phyloP scores from a whole-genome alignment of 805 yeast genomes.

The Osmozyma mogii region DNA sequence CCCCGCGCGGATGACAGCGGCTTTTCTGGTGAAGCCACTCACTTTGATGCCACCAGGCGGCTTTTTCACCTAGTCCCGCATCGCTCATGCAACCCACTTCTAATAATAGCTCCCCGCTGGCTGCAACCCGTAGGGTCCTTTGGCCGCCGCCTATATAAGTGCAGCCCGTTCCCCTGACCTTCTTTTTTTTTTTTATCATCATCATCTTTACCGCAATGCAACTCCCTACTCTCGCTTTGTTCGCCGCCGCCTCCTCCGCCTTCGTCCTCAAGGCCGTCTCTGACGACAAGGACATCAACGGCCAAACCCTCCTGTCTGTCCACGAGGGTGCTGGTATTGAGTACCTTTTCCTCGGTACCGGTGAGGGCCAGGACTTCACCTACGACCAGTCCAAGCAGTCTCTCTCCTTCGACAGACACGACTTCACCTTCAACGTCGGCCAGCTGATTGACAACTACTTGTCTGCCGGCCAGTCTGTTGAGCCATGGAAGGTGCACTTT shows the following conservation, averaged over 20 bases:
- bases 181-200: background rate
- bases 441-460: background rate
- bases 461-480: background rate
- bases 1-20: too few relatives aligned
- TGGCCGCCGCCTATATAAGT: background rate
- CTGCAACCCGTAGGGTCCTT: background rate
- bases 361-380: too few relatives aligned
- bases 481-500: background rate
- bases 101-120: too few relatives aligned
- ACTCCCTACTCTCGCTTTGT: slow-evolving; percentile 3
- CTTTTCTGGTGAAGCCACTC: too few relatives aligned
- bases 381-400: too few relatives aligned
- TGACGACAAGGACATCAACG: slow-evolving; percentile 1
- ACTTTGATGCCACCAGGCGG: too few relatives aligned
- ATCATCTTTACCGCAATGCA: slow-evolving; percentile 3
- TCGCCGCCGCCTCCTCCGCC: slow-evolving; percentile 2
- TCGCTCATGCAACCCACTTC: too few relatives aligned
- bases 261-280: slow-evolving; percentile 2
- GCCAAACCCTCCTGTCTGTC: background rate
- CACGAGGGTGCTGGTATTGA: background rate
- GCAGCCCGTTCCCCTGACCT: background rate
- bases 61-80: too few relatives aligned
- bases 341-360: background rate
- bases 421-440: background rate
- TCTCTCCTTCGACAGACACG: background rate